Percentiles rank a stretch among this genome's conserved stretches.
Evolutionary conservation across 345 rosid species (phyloP).

Genomic region (Eucalyptus curtisii): DNA sequence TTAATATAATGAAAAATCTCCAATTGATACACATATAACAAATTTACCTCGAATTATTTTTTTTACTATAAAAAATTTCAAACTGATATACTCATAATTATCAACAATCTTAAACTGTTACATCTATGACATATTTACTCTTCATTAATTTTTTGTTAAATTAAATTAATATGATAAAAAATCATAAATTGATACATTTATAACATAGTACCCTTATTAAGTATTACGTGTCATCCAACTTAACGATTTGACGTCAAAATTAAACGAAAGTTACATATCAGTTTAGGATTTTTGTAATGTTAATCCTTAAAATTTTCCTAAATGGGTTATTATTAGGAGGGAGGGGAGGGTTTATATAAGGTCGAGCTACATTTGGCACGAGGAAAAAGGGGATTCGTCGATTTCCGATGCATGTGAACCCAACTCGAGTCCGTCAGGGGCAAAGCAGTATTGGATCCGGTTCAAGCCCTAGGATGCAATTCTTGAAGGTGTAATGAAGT

Average conservation of each 20-base stretch:
- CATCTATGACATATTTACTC: too few relatives aligned
- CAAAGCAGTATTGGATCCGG: not conserved
- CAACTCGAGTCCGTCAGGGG: not conserved
- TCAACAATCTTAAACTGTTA: accelerated
- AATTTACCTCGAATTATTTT: too few relatives aligned
- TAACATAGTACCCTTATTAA: too few relatives aligned
- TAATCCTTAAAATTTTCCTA: too few relatives aligned
- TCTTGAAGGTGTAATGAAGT: not conserved
- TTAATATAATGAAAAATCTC: too few relatives aligned
- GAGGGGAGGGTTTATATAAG: not conserved
- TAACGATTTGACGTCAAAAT: too few relatives aligned
- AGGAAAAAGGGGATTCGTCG: not conserved
- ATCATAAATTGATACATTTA: too few relatives aligned
- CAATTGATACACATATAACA: accelerated
- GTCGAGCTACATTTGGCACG: not conserved
- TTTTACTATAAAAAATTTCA: too few relatives aligned
- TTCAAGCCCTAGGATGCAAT: not conserved
- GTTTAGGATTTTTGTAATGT: accelerated
- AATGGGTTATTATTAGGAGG: not conserved
- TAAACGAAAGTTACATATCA: too few relatives aligned
- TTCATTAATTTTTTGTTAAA: too few relatives aligned
- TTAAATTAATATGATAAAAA: too few relatives aligned
- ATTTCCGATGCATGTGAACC: not conserved
- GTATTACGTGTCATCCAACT: too few relatives aligned
- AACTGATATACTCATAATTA: accelerated